A percentile compares a stretch with the other conserved stretches of the same genome.
Conservation (phyloP, 495 filamentous ascomycete species). For the Penicillium longicatenatum region DNA sequence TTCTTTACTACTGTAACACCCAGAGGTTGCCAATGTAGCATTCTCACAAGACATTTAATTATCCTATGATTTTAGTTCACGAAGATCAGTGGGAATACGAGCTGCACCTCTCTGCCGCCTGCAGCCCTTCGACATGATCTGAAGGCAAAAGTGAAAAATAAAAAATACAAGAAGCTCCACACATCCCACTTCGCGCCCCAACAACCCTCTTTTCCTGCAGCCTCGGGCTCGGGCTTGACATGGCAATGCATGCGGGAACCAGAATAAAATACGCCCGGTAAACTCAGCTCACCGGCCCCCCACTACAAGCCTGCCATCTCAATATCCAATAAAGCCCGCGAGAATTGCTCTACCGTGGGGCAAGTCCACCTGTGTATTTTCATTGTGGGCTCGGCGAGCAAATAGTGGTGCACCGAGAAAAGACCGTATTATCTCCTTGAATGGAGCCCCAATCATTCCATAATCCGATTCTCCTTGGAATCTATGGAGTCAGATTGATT, state of each 20-base stretch:
- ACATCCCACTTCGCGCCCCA: constrained; percentile 23
- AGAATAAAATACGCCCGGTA: constrained; percentile 2
- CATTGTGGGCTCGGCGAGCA: background rate
- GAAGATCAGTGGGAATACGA: constrained; percentile 2
- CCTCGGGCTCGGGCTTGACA: background rate
- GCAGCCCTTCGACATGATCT: background rate
- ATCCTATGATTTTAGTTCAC: background rate
- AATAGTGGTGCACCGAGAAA: constrained; percentile 21
- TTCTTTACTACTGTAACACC: constrained; percentile 1
- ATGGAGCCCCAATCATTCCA: background rate
- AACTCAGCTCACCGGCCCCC: background rate
- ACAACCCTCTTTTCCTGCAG: constrained; percentile 3
- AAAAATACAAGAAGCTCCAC: constrained; percentile 10
- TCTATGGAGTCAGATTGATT: background rate
- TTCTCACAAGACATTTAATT: background rate
- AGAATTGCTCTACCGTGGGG: constrained; percentile 2
- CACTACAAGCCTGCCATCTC: background rate
- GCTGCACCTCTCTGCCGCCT: background rate
- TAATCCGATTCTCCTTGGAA: background rate
- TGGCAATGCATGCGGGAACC: background rate
- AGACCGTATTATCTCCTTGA: constrained; percentile 23
- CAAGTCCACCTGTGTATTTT: background rate
- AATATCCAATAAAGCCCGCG: background rate
- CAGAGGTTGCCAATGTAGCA: background rate
- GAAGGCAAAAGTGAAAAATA: background rate